phyloP scores from a whole-genome alignment of 2,329 filamentous ascomycete species.

The Aspergillus fructus region DNA sequence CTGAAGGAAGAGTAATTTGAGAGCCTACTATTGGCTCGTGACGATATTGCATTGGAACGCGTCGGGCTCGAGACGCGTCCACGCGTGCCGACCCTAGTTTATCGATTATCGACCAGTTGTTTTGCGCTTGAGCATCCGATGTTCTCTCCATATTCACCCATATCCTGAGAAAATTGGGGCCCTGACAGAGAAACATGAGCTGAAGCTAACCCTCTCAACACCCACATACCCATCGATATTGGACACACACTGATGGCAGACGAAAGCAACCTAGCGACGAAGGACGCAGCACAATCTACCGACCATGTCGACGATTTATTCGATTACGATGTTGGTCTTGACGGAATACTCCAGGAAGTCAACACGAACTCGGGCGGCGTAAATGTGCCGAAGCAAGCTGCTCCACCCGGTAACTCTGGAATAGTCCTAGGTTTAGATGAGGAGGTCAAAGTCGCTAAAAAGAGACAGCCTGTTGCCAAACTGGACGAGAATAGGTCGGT shows the following conservation, averaged over 20 bases:
- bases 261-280: constrained; percentile 14
- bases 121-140: neutral
- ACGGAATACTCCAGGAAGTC: constrained; percentile 49
- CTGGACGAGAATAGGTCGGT: constrained; percentile 74
- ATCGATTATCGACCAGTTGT: neutral
- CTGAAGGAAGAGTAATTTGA: too few relatives aligned
- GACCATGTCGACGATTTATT: constrained; percentile 68
- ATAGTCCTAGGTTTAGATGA: constrained; percentile 76
- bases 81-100: too few relatives aligned
- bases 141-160: neutral
- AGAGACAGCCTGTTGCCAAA: constrained; percentile 75
- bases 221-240: neutral
- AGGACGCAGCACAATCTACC: constrained; percentile 23
- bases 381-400: constrained; percentile 21
- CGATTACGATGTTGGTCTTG: constrained; percentile 67
- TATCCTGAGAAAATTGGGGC: neutral
- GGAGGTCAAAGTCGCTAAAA: constrained; percentile 78
- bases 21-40: too few relatives aligned
- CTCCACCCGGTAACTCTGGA: constrained; percentile 46
- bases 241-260: constrained; percentile 7
- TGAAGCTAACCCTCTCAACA: too few relatives aligned
- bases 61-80: neutral
- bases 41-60: neutral
- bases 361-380: constrained; percentile 21
- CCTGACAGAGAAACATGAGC: neutral